Evolutionary conservation across 495 filamentous ascomycete genomes (phyloP).

Genomic region (Parmelia sp.): DNA sequence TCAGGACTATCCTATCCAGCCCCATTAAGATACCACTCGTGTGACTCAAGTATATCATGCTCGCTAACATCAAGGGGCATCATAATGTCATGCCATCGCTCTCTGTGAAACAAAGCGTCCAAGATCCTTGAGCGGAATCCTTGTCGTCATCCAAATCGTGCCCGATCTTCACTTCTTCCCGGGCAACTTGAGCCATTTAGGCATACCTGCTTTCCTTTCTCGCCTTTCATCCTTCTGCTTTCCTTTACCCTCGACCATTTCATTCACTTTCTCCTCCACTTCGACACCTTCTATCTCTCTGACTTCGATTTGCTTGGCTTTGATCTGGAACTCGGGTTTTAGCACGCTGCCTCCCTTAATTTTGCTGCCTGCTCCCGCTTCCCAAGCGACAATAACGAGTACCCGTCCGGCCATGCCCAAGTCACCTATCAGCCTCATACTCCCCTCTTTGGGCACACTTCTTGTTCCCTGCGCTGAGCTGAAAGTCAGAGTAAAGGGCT

Average conservation of each 20-base stretch:
- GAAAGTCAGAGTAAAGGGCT: conserved; percentile 47
- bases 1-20: neutral
- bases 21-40: neutral
- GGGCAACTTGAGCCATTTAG: conserved; percentile 66
- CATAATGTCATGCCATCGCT: neutral
- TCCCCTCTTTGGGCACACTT: conserved; percentile 41
- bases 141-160: neutral
- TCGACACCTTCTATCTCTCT: conserved; percentile 39
- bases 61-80: neutral
- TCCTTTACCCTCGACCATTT: conserved; percentile 37
- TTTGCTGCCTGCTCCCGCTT: conserved; percentile 45
- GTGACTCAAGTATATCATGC: neutral
- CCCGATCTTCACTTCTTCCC: conserved; percentile 44
- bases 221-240: conserved; percentile 4
- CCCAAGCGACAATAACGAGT: conserved; percentile 75
- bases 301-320: conserved; percentile 61
- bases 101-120: neutral
- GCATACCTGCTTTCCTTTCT: conserved; percentile 42
- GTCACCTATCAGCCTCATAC: conserved; percentile 60
- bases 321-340: conserved; percentile 57
- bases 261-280: conserved; percentile 39
- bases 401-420: conserved; percentile 62
- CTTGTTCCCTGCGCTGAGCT: conserved; percentile 30
- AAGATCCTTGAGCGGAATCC: neutral
- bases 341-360: conserved; percentile 43